These are phyloP conservation scores for Syzygium malaccense DNA, from an alignment of 441 rosid species.

Conservation along the genomic window DNA sequence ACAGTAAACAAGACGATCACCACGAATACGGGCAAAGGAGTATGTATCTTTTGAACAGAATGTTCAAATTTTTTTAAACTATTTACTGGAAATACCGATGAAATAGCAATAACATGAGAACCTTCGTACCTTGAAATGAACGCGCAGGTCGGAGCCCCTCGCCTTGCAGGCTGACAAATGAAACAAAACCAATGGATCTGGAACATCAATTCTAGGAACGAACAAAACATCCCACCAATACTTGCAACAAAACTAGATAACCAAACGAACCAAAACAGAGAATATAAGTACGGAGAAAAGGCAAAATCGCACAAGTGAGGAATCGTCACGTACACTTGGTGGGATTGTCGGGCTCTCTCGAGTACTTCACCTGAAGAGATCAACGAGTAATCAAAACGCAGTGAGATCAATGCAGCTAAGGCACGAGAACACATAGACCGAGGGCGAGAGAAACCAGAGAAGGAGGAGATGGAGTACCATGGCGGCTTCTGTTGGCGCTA, in stretches of 20 bases:
- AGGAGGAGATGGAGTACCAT: neutral
- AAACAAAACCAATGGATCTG: neutral
- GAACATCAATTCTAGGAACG: neutral
- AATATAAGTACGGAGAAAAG: neutral
- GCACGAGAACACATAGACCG: fast-evolving
- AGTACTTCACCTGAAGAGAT: conserved; percentile 3
- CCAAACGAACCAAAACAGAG: neutral
- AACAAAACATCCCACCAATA: neutral
- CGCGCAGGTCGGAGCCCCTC: conserved; percentile 64
- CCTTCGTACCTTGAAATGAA: conserved; percentile 62
- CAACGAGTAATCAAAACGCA: neutral
- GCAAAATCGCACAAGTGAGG: neutral
- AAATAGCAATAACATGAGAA: neutral
- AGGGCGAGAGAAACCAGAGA: neutral
- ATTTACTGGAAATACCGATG: neutral
- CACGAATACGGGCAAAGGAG: neutral
- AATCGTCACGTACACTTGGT: neutral
- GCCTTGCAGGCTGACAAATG: conserved; percentile 62
- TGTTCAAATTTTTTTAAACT: neutral
- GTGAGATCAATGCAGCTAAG: neutral
- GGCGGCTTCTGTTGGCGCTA: neutral
- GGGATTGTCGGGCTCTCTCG: conserved; percentile 1
- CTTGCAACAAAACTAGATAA: neutral
- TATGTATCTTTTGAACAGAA: neutral
- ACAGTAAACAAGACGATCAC: neutral